Evolutionary conservation across 2,329 filamentous ascomycete genomes (phyloP), one percentile per base, ranked within the genome.

Genomic region (Alternaria hordeiaustralica): DNA sequence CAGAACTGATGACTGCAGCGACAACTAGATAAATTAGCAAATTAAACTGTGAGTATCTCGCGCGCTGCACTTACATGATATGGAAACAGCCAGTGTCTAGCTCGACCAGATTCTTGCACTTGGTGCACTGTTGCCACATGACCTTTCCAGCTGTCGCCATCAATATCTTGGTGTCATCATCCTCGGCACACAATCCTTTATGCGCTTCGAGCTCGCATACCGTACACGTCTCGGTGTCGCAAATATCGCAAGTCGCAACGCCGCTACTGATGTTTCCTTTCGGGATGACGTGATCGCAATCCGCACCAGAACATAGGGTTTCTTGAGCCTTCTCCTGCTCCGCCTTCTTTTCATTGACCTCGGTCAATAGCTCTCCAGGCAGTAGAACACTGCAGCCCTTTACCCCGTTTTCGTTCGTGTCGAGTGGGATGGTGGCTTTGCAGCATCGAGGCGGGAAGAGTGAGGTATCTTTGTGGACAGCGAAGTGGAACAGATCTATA

Each of bases 371-470:
- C 10, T 20, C 41, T n/a, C 0, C 10, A 20, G 41, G 18, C 5
- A 43, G 11, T 12, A 43, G 41, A 3, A 20, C 4, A 18, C n/a
- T n/a, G 10, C 41, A 64, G 6, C 51, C 57, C 43, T 69, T 73
- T 3, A 62, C 15, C 15, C 71, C 63, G 1, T 69, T 25, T 49
- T 61, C 67, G 12, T 71, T 36, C 0, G 53, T 54, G 7, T 63
- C 53, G 6, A 75, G 41, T 15, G 70, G 61, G 53, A 77, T 75
- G 0, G 51, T 60, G 4, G 61, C 13, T 25, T 56, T 54, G 53
- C 72, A 77, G 55, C 73, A 78, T 18, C 68, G 66, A 2, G 74
- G 74, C 5, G 75, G 75, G 43, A 77, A 77, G 3, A 75, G 62
- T 2, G 55, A 55, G 4, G 66, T 62, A 33, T 75, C 41, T 12